phyloP scores from a whole-genome alignment of 169 alveolate species.

The Amoebophrya sp. region DNA sequence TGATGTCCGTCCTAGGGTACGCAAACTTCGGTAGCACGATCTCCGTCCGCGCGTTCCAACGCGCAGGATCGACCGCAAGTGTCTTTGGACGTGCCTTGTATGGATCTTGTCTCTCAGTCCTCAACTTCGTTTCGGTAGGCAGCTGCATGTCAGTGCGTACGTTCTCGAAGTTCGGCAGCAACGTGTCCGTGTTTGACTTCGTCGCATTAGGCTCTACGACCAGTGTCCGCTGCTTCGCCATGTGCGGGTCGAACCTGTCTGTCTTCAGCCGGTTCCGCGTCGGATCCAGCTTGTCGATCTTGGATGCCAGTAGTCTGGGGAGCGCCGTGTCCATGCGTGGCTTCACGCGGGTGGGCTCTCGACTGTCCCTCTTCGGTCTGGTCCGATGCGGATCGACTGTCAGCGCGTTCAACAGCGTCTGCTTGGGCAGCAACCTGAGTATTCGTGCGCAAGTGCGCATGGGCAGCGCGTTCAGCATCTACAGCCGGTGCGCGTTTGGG shows the following conservation, averaged over 20 bases:
- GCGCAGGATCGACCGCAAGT: not conserved
- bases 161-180: not conserved
- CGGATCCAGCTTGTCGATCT: not conserved
- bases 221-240: not conserved
- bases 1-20: not conserved
- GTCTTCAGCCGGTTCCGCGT: not conserved
- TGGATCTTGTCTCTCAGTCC: not conserved
- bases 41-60: not conserved
- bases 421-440: not conserved
- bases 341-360: conserved; percentile 23
- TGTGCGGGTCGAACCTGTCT: conserved; percentile 10
- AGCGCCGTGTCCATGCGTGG: conserved; percentile 17
- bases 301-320: not conserved
- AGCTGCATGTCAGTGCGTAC: not conserved
- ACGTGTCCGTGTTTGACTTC: conserved; percentile 27
- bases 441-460: conserved; percentile 20
- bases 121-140: not conserved
- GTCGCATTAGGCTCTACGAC: conserved; percentile 23
- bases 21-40: not conserved
- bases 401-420: not conserved
- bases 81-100: not conserved
- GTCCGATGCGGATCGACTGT: conserved; percentile 21
- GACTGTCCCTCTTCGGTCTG: conserved; percentile 12
- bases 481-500: not conserved
- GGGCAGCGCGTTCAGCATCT: not conserved